Percentiles rank a stretch among this genome's conserved stretches.
phyloP scores from a whole-genome alignment of 1,284 basidiomycete species.

The Tetrapyrgos nigripes region DNA sequence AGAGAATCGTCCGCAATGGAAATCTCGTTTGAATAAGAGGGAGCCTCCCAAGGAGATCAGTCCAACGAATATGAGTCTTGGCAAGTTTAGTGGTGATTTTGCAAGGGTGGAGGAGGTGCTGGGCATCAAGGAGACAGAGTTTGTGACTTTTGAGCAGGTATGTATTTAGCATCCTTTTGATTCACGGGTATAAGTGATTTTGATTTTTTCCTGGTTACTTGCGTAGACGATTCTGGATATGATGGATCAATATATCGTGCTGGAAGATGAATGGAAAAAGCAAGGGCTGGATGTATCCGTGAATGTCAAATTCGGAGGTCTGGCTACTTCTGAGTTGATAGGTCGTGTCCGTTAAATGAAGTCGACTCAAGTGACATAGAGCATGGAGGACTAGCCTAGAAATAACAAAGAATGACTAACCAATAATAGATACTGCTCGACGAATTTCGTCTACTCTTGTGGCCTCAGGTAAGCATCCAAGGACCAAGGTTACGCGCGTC shows the following conservation, averaged over 20 bases:
- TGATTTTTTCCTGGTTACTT: neutral
- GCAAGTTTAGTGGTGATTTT: neutral
- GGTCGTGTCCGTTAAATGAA: no score
- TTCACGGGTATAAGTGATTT: neutral
- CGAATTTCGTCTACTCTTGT: neutral
- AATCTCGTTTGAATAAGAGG: slow-evolving; percentile 2
- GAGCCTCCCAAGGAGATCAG: neutral
- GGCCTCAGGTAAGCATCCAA: no score
- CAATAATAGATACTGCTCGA: neutral
- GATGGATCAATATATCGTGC: neutral
- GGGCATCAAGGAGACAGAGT: slow-evolving; percentile 5
- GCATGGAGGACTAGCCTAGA: neutral
- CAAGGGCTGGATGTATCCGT: neutral
- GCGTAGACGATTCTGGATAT: neutral
- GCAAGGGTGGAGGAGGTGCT: slow-evolving; percentile 2
- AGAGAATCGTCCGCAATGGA: slow-evolving; percentile 5
- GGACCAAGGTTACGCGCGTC: no score
- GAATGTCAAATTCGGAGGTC: neutral
- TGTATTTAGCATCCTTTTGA: neutral
- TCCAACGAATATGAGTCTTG: no score
- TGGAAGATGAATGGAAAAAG: neutral
- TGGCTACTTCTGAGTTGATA: no score
- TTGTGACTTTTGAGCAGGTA: neutral
- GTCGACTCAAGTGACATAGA: no score
- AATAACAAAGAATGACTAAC: no score